phyloP scores from a whole-genome alignment of 495 filamentous ascomycete genomes.

The Melanomma pulvis-pyrius region DNA sequence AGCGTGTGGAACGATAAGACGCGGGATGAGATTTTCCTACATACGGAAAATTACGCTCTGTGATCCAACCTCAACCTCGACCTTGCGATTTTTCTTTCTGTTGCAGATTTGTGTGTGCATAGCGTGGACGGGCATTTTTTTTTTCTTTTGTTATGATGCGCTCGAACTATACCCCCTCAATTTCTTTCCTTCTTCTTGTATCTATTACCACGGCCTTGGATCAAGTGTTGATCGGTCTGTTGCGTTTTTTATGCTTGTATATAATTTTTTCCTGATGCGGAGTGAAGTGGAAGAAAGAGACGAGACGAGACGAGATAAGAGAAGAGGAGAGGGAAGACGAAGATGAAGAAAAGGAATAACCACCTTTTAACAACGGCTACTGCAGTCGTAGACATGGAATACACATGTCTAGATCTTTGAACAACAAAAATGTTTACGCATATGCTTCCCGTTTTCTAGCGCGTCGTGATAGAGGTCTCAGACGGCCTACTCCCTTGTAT shows the following conservation, averaged over 20 bases:
- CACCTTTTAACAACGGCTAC: not conserved
- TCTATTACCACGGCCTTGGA: not conserved
- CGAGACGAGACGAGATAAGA: not conserved
- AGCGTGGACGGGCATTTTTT: not conserved
- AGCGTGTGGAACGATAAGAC: slow-evolving; percentile 76
- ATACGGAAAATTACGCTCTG: slow-evolving; percentile 92
- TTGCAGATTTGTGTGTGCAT: slow-evolving; percentile 18
- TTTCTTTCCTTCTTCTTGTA: slow-evolving; percentile 7
- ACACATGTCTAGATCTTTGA: not conserved
- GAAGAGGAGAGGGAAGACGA: not conserved
- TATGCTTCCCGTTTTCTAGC: too few relatives aligned
- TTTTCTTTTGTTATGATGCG: not conserved
- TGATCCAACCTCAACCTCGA: slow-evolving; percentile 39
- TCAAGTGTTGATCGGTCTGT: not conserved
- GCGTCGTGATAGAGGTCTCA: too few relatives aligned
- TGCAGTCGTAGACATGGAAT: not conserved
- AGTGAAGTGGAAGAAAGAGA: not conserved
- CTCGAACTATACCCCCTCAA: not conserved
- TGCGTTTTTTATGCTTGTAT: too few relatives aligned
- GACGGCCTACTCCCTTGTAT: too few relatives aligned
- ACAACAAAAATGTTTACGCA: not conserved
- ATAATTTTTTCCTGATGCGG: not conserved
- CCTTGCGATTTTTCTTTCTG: not conserved
- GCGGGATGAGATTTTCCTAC: slow-evolving; percentile 89
- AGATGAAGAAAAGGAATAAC: too few relatives aligned